Evolutionary conservation across 2,329 filamentous ascomycete genomes (phyloP), one percentile per base, ranked within the genome.

Genomic region (Cercospora sojina): DNA sequence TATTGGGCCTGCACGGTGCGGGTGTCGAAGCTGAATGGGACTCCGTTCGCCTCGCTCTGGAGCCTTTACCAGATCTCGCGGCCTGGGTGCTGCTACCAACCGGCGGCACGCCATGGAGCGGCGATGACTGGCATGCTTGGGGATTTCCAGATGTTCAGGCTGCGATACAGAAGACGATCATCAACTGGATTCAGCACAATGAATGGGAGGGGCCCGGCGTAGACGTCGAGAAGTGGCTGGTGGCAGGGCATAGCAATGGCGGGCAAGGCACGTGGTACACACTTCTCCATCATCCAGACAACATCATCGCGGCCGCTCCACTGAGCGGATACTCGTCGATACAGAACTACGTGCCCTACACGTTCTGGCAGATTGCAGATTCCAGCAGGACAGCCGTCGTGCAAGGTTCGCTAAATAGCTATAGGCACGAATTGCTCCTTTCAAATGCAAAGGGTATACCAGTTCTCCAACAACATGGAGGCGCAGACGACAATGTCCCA

Each of bases 91-190:
- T 88, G 16, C 83, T 85, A 69, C 85, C 86, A 9, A 84, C 82
- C 3, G 86, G 86, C 23, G 84, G 84, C 16, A 87, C 85, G 18
- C 76, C 83, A 5, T 88, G 86, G 86, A 85, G 83, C 70, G 83
- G 83, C 25, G 86, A 88, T 74, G 86, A 88, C 71, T 88, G 86
- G 86, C 86, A 87, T 72, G 81, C 78, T 5, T 88, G 85, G 84
- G 86, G 85, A 0, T 83, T 84, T 69, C 78, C 82, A 20, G 86
- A 88, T 74, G 79, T 85, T 29, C 80, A 86, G 75, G 83, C 83
- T 69, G 84, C 85, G 3, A 74, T 87, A 5, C n/a, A n/a, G n/a
- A 71, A 73, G 5, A 80, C 81, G 35, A 82, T 87, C 49, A 76
- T 80, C 16, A 65, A 75, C 20, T 88, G 86, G 85, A 84, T 85